These are phyloP conservation scores for Hevea brasiliensis DNA, from an alignment of 345 rosid genomes.

Conservation along the genomic window DNA sequence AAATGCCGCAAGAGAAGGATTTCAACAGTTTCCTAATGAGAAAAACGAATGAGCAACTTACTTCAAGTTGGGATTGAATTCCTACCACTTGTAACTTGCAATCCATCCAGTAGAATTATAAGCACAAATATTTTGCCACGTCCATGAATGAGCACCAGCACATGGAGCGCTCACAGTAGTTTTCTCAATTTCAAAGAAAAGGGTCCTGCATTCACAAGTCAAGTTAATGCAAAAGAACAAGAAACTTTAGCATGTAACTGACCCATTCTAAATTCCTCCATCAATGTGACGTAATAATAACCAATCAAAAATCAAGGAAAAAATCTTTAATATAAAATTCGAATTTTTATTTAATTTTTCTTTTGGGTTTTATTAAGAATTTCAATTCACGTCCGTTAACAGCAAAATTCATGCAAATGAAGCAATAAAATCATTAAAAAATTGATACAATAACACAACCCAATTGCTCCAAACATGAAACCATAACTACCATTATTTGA, in stretches of 20 bases:
- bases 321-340: background rate
- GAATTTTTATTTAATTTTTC: background rate
- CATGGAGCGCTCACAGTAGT: background rate
- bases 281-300: background rate
- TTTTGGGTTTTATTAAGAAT: background rate
- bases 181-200: conserved; percentile 18
- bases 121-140: conserved; percentile 4
- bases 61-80: conserved; percentile 39
- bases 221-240: conserved; percentile 12
- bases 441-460: background rate
- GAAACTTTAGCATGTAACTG: background rate
- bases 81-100: conserved; percentile 38
- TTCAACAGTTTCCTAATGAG: background rate
- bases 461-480: background rate
- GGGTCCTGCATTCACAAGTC: conserved; percentile 24
- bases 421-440: background rate
- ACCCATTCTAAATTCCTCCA: background rate
- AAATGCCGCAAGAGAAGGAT: background rate
- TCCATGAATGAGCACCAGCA: conserved; percentile 18
- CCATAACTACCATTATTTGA: background rate
- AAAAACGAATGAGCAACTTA: conserved; percentile 22
- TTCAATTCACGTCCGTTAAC: background rate
- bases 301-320: background rate
- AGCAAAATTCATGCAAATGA: background rate
- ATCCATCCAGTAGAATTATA: conserved; percentile 42